phyloP scores from a whole-genome alignment of 495 filamentous ascomycete species.

The Daldinia concentrica region DNA sequence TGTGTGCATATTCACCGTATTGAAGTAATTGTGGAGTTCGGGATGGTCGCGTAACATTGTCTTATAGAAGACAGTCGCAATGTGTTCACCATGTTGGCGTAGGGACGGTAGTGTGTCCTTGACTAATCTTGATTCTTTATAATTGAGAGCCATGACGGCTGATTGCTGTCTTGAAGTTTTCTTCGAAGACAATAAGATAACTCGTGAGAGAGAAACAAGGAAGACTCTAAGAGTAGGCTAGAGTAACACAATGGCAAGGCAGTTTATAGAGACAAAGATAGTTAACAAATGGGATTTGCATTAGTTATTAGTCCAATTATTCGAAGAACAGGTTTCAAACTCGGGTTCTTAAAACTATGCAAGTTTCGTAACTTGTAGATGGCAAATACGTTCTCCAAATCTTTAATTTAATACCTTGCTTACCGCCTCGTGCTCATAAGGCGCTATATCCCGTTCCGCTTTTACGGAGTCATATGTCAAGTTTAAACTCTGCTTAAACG shows the following conservation, averaged over 20 bases:
- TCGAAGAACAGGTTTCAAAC: slow-evolving; percentile 6
- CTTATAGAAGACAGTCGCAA: slow-evolving; percentile 73
- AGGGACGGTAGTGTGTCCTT: slow-evolving; percentile 61
- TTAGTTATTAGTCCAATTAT: slow-evolving; percentile 10
- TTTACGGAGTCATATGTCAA: slow-evolving; percentile 23
- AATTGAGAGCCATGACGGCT: slow-evolving; percentile 54
- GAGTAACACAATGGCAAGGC: not conserved
- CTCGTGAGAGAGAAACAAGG: not conserved
- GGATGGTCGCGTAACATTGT: slow-evolving; percentile 72
- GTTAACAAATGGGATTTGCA: not conserved
- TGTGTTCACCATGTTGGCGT: slow-evolving; percentile 69
- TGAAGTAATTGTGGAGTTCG: slow-evolving; percentile 73
- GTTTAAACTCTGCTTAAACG: slow-evolving; percentile 15
- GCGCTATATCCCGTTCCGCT: slow-evolving; percentile 10
- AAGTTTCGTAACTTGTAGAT: slow-evolving; percentile 21
- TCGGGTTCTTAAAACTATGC: slow-evolving; percentile 13
- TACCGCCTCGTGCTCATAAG: slow-evolving; percentile 26
- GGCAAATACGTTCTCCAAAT: slow-evolving; percentile 2
- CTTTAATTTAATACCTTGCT: slow-evolving; percentile 22
- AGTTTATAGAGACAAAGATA: not conserved
- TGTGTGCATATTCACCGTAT: slow-evolving; percentile 72
- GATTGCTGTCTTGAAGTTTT: not conserved
- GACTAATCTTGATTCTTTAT: slow-evolving; percentile 54
- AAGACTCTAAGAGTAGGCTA: not conserved
- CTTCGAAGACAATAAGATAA: not conserved